Base-by-base conservation (phyloP, 305 asterid species). In the Fraxinus latifolia region DNA sequence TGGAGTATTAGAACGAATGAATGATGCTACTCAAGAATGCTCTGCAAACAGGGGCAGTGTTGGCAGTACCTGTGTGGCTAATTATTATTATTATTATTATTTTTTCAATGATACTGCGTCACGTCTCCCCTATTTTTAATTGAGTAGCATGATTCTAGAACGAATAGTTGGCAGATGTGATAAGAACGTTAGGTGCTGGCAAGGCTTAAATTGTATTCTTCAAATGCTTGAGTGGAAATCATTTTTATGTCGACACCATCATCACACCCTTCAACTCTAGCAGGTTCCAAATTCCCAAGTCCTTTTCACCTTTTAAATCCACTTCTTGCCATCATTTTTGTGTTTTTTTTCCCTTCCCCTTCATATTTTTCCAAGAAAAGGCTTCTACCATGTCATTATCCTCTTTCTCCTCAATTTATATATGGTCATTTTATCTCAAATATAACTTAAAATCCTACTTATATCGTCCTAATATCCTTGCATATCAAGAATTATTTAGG, bases 221-320 rank as follows among this genome's bases (percentile, higher is more conserved):
- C 71, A 75, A 81, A 81, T 76, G 79, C 82, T 82, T 77, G 76
- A 80, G 84, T 80, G 82, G 86, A 33, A 83, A 88, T 88, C 84
- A 86, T 86, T 79, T 42, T 75, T 32, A 71, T 74, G 74, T 85
- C 82, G 89, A 84, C 89, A 77, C 75, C 74, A 85, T 82, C 82
- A 86, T 80, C 55, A 53, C 21, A 19, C n/a, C 7, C 27, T 3
- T 29, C 21, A 14, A 9, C 11, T 76, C 27, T 34, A 67, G 47
- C 82, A 79, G 25, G 32, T 67, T 79, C 77, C 82, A 79, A 79
- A 68, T 68, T 68, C 82, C 77, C 50, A 79, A 23, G 60, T 75
- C 15, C 50, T 60, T 53, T 9, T 50, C 50, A 60, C 70, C 19
- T 47, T 44, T 47, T 44, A 44, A 11, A 47, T 47, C 70, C 70